Percentiles rank a stretch among this genome's conserved stretches.
phyloP scores from a whole-genome alignment of 164 flowering plant species.

The Annona squamosa region DNA sequence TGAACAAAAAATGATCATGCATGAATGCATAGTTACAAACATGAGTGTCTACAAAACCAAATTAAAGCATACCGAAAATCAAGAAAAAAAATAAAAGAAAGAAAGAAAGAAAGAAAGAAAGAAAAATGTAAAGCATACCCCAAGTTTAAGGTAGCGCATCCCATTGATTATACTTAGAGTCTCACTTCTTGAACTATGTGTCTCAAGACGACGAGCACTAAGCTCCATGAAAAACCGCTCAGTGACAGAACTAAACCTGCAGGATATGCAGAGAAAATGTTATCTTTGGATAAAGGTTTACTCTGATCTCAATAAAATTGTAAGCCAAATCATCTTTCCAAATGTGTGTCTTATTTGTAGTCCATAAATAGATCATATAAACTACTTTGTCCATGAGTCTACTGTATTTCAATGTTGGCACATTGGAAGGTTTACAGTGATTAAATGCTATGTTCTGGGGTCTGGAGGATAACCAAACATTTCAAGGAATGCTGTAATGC shows the following conservation, averaged over 20 bases:
- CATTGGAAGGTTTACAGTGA: background rate
- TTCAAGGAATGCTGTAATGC: too few relatives aligned
- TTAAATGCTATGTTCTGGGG: too few relatives aligned
- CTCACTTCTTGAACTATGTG: slow-evolving; percentile 80
- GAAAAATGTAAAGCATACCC: slow-evolving; percentile 43
- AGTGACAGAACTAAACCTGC: slow-evolving; percentile 94
- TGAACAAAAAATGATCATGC: too few relatives aligned
- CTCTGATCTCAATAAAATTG: background rate
- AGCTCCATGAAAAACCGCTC: slow-evolving; percentile 99
- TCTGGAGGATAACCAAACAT: too few relatives aligned
- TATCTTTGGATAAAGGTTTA: slow-evolving; percentile 8
- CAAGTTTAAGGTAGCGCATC: slow-evolving; percentile 97
- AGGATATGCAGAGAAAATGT: slow-evolving; percentile 10
- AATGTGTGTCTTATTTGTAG: background rate
- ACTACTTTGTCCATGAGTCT: background rate
- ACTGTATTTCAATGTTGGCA: background rate
- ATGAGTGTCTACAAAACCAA: background rate
- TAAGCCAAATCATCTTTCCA: background rate
- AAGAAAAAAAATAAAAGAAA: too few relatives aligned
- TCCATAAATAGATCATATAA: background rate
- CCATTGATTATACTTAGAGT: slow-evolving; percentile 97
- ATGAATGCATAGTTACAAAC: too few relatives aligned
- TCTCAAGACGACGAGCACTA: slow-evolving; percentile 82
- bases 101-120: too few relatives aligned
- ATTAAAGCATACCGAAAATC: slow-evolving; percentile 35